Evolutionary conservation across 108 stramenopile genomes (phyloP).

Genomic region (Nitzschia putrida): DNA sequence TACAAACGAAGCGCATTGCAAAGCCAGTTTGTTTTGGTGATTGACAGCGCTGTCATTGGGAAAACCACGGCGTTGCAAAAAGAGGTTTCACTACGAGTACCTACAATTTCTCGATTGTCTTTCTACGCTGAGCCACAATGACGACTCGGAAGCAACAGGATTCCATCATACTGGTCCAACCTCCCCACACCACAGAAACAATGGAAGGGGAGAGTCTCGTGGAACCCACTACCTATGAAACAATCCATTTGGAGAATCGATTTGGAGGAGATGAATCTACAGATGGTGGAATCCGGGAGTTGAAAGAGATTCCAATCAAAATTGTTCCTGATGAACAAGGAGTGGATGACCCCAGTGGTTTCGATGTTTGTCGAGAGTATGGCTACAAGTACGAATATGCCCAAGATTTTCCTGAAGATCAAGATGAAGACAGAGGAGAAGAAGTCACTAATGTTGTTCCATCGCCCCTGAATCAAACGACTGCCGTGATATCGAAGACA

Average conservation of each 20-base stretch:
- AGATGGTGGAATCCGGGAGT: not conserved
- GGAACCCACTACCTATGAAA: slow-evolving; percentile 3
- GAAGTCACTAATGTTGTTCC: not conserved
- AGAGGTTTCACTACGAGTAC: too few species aligned
- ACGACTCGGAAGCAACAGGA: not conserved
- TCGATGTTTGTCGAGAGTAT: slow-evolving; percentile 41
- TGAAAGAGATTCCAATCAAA: slow-evolving; percentile 4
- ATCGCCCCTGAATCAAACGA: slow-evolving; percentile 9
- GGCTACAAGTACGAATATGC: slow-evolving; percentile 41
- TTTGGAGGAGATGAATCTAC: slow-evolving; percentile 5
- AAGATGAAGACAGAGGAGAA: slow-evolving; percentile 17
- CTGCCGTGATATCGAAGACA: slow-evolving; percentile 19
- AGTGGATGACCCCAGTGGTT: slow-evolving; percentile 10
- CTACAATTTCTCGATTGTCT: not conserved
- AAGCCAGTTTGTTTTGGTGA: not conserved
- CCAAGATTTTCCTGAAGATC: slow-evolving; percentile 32
- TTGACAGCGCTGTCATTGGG: not conserved
- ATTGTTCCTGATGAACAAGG: slow-evolving; percentile 4
- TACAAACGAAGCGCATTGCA: too few species aligned
- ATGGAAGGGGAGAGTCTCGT: slow-evolving; percentile 2
- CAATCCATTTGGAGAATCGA: slow-evolving; percentile 8
- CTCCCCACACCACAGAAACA: slow-evolving; percentile 5
- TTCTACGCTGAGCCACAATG: not conserved
- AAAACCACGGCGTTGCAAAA: not conserved
- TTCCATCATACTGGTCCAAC: not conserved